These are phyloP conservation scores for Paecilomyces fulvus DNA, from an alignment of 2,329 filamentous ascomycete genomes.

Conservation along the genomic window DNA sequence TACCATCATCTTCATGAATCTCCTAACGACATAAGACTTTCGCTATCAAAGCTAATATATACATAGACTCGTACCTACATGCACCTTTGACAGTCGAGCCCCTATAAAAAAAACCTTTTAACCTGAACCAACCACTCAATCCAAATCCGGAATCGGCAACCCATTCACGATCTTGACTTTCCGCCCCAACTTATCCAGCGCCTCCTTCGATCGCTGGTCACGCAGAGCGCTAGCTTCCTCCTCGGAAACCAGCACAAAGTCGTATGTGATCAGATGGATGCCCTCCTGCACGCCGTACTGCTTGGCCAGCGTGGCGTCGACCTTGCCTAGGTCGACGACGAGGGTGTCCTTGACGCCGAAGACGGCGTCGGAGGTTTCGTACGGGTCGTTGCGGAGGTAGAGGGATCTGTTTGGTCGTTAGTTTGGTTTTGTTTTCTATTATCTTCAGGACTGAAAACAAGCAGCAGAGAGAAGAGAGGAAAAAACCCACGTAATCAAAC, in stretches of 20 bases:
- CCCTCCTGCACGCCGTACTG: constrained; percentile 58
- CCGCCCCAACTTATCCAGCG: constrained; percentile 57
- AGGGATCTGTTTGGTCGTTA: constrained; percentile 48
- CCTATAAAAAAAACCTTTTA: no score
- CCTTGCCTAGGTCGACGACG: constrained; percentile 51
- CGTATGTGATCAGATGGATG: constrained; percentile 56
- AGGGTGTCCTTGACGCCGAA: constrained; percentile 80
- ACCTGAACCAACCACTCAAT: constrained; percentile 30
- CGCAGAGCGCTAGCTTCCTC: constrained; percentile 59
- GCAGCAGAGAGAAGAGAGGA: not conserved
- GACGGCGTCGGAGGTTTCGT: constrained; percentile 75
- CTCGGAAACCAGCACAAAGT: constrained; percentile 70
- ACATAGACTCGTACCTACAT: no score
- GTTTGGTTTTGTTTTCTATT: constrained; percentile 1
- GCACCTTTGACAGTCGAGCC: no score
- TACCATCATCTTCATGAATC: not conserved
- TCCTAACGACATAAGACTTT: no score
- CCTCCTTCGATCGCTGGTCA: constrained; percentile 58
- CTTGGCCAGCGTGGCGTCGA: constrained; percentile 46
- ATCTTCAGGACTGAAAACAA: not conserved
- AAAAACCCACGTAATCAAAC: constrained; percentile 65
- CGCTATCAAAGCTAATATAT: no score
- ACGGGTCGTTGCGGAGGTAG: constrained; percentile 69
- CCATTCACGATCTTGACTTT: constrained; percentile 68
- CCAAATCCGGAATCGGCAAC: constrained; percentile 63